These are phyloP conservation scores for Murraya koenigii DNA, from an alignment of 345 rosid species.

Conservation along the genomic window DNA sequence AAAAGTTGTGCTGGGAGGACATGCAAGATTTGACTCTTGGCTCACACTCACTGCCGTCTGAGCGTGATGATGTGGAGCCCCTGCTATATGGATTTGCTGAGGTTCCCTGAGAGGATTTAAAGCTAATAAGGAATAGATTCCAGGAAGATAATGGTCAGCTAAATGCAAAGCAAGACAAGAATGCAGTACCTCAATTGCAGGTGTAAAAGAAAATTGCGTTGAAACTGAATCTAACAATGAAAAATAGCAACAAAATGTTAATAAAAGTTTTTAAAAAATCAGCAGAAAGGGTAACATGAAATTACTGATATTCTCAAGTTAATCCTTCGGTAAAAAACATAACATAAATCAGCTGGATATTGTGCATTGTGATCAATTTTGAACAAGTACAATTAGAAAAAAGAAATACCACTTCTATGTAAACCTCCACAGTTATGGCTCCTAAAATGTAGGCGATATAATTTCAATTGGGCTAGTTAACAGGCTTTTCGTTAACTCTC, in stretches of 20 bases:
- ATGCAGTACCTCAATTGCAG: constrained; percentile 36
- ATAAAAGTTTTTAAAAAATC: not conserved
- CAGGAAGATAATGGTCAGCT: not conserved
- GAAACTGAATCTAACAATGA: constrained; percentile 35
- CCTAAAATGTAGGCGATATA: not conserved
- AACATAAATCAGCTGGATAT: not conserved
- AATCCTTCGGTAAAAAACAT: not conserved
- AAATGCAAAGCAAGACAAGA: not conserved
- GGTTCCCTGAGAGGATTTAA: constrained; percentile 31
- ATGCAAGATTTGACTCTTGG: constrained; percentile 31
- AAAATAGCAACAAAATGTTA: constrained; percentile 7
- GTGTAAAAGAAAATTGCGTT: constrained; percentile 30
- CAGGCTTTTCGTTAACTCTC: not conserved
- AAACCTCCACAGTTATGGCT: not conserved
- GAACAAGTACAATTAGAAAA: not conserved
- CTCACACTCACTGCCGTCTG: constrained; percentile 53
- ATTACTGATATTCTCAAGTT: not conserved
- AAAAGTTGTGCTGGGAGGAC: constrained; percentile 41
- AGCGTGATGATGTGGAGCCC: constrained; percentile 40
- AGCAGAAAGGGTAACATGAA: not conserved
- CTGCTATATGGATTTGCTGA: constrained; percentile 40
- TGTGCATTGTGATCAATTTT: not conserved
- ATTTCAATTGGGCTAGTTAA: too few relatives aligned
- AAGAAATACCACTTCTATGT: not conserved
- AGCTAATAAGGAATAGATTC: constrained; percentile 9